Conservation (phyloP, 2,329 filamentous ascomycete species). For the Sarocladium oryzae region DNA sequence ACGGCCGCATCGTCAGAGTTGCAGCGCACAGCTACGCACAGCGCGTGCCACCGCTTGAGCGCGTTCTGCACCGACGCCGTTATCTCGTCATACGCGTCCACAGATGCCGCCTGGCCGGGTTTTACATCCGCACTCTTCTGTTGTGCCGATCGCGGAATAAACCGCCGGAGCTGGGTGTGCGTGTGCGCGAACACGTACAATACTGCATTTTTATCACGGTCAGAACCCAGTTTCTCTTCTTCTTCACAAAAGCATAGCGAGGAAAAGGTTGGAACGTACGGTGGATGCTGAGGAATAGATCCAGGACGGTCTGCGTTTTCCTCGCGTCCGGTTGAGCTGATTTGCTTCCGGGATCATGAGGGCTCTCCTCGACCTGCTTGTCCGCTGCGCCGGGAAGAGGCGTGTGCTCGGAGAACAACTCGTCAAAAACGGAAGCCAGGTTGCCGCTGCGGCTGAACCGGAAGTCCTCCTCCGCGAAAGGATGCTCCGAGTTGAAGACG, state of each 20-base stretch:
- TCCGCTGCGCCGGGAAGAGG: background rate
- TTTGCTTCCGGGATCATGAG: background rate
- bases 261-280: background rate
- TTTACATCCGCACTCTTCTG: background rate
- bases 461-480: conserved; percentile 2
- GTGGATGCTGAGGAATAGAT: conserved; percentile 3
- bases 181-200: conserved; percentile 2
- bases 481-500: conserved; percentile 1
- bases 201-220: conserved; percentile 2
- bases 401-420: background rate
- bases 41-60: conserved; percentile 1
- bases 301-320: conserved; percentile 5
- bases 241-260: background rate
- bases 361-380: background rate
- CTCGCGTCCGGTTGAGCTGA: background rate
- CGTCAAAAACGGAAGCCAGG: conserved; percentile 2
- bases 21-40: background rate
- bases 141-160: background rate
- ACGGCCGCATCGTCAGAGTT: background rate
- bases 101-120: background rate
- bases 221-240: no score
- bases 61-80: background rate
- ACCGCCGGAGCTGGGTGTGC: conserved; percentile 3
- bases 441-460: conserved; percentile 1
- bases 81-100: background rate